phyloP scores from a whole-genome alignment of 225 moss, liverwort and hornwort species.

The Pseudoscleropodium purum region DNA sequence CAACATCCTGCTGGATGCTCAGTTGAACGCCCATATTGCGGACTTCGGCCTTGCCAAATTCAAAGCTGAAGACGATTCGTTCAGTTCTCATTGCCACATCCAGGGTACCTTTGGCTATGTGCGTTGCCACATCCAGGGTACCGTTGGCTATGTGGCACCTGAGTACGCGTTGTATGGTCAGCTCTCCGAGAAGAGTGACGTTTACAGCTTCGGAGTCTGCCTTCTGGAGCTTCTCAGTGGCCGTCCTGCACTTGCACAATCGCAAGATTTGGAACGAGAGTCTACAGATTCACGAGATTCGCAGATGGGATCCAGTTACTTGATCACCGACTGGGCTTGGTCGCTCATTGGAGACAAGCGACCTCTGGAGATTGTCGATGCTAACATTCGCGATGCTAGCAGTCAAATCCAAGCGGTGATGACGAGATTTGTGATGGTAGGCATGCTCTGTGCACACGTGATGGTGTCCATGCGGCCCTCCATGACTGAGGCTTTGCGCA shows the following conservation, averaged over 20 bases:
- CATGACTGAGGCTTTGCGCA: conserved; percentile 22
- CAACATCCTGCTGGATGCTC: conserved; percentile 56
- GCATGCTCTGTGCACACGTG: conserved; percentile 29
- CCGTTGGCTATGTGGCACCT: conserved; percentile 13
- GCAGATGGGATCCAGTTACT: not conserved
- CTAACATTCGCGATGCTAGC: not conserved
- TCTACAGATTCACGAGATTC: not conserved
- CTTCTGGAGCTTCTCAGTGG: conserved; percentile 25
- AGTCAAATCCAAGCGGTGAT: not conserved
- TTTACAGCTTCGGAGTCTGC: conserved; percentile 29
- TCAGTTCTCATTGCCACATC: not conserved
- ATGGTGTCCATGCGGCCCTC: conserved; percentile 22
- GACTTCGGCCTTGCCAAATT: conserved; percentile 78
- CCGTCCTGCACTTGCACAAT: conserved; percentile 1
- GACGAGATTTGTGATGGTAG: conserved; percentile 28
- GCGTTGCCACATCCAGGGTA: conserved; percentile 1
- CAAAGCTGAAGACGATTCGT: not conserved
- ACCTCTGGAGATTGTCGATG: conserved; percentile 3
- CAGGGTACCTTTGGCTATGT: conserved; percentile 12
- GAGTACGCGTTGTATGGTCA: conserved; percentile 26
- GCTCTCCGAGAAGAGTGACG: conserved; percentile 18
- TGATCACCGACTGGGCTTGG: conserved; percentile 29
- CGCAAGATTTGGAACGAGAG: not conserved
- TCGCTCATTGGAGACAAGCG: not conserved
- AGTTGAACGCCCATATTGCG: conserved; percentile 56